Evolutionary conservation across 257 asterid genomes (phyloP).

Genomic region (Solanum boliviense): DNA sequence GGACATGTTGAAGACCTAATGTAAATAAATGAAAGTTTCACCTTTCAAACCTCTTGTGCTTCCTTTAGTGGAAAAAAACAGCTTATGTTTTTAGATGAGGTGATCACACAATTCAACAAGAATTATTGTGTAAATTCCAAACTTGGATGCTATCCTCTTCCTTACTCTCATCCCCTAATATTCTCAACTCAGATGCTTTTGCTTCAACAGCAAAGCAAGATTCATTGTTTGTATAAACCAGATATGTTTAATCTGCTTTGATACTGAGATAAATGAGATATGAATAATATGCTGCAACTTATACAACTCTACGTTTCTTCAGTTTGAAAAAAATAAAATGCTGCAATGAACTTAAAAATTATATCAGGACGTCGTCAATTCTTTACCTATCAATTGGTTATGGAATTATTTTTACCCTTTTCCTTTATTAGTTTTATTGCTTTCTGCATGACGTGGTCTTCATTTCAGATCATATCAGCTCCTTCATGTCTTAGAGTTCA

Average conservation of each 20-base stretch:
- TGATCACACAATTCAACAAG: background rate
- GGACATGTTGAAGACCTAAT: background rate
- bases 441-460: conserved; percentile 2
- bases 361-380: background rate
- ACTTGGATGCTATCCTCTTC: background rate
- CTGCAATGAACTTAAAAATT: background rate
- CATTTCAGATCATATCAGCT: conserved; percentile 62
- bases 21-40: background rate
- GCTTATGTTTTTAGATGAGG: background rate
- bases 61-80: background rate
- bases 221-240: background rate
- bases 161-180: background rate
- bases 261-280: background rate
- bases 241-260: background rate
- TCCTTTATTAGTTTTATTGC: background rate
- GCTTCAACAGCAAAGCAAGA: background rate
- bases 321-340: background rate
- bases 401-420: background rate
- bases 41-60: background rate
- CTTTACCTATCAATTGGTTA: background rate
- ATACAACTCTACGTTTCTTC: background rate
- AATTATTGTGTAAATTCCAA: background rate
- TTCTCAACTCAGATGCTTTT: background rate
- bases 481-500: conserved; percentile 86
- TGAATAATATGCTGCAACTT: background rate